Evolutionary conservation across 352 stramenopile genomes (phyloP), one percentile per base, ranked within the genome.

Genomic region (Chrysophaeum taylorii): DNA sequence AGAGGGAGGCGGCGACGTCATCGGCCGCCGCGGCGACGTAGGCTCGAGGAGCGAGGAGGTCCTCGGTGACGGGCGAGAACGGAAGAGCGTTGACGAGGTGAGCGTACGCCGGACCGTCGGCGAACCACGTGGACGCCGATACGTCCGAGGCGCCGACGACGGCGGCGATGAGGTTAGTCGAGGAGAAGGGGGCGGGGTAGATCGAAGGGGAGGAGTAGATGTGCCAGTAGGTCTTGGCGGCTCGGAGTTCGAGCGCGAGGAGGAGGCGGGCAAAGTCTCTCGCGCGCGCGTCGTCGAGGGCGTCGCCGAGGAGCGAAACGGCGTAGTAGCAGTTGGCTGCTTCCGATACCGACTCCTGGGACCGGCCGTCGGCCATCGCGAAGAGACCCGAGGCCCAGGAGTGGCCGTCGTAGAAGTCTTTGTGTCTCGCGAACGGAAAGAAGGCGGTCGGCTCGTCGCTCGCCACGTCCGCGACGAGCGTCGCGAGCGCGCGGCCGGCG

Each of bases 321-420:
- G 87, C 91, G 78, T 96, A 98, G 82, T 98, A 98, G 54, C 90
- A 92, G 82, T 98, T 97, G 36, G 96, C 87, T 45, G 92, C 92
- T 81, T 98, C 92, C 73, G 89, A 96, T 35, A 94, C 91, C 74
- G 89, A 96, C 77, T 97, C 94, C 81, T 98, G 92, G 23, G 86
- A 84, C 81, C 98, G 98, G 69, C 92, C 94, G 70, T 95, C 88
- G 48, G 89, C 89, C 72, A 97, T 85, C 61, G 84, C 83, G 79
- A 97, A 97, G 33, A 98, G 78, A 33, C 94, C 94, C 70, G 89
- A 96, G 12, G 93, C 92, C 80, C 94, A 98, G 60, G 90, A 96
- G 75, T 98, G 92, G 53, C 90, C 87, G 72, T 98, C 92, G 78
- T 95, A 98, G 87, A 91, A 97, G 67, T 93, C 95, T 73, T 96